Base-by-base conservation (phyloP, 1,284 basidiomycete species). In the Ustilago lituana region DNA sequence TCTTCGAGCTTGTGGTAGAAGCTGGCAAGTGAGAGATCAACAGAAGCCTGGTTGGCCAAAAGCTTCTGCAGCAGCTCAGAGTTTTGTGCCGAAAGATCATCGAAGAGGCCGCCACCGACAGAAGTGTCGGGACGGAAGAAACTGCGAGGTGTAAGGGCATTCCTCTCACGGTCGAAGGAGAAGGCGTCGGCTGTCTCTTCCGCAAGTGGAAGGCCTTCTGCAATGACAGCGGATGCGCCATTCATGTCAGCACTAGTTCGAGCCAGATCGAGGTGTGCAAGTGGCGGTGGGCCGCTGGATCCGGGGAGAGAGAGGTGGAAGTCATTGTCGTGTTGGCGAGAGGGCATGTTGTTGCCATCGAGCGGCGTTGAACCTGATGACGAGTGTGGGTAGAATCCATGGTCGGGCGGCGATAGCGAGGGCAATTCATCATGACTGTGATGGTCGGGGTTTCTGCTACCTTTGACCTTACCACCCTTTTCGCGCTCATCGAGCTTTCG, bases 1-100 rank as follows among this genome's bases (percentile, higher is more conserved):
- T 57, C 60, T 40, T 78, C 76, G 40, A 78, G 58, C 55, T 73
- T 67, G 45, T 61, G 44, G 37, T 72, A 73, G 51, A 78, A 76
- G 46, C 62, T 63, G 45, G 55, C 45, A 38, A 75, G 58, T 8
- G 49, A 61, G 38, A 64, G 33, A 3, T 54, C 65, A 1, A 53
- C 29, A 1, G 52, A 31, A 10, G 60, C 41, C 44, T 67, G 60
- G 17, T 46, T 55, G 17, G 63, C 51, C 17, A 73, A 62, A 8
- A 76, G 53, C 50, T 69, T 73, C 20, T 66, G 67, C 7, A 72
- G 65, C 51, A 74, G 32, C n/a, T 74, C 76, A 15, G 74, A 49
- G 59, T 73, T 77, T 52, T 67, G 56, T n/a, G 53, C 45, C 10
- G 74, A 64, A 12, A 77, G 50, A 31, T 66, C 73, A n/a, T 66